Evolutionary conservation across 179 eudicot species (phyloP).

Genomic region (Kewa caespitosa): DNA sequence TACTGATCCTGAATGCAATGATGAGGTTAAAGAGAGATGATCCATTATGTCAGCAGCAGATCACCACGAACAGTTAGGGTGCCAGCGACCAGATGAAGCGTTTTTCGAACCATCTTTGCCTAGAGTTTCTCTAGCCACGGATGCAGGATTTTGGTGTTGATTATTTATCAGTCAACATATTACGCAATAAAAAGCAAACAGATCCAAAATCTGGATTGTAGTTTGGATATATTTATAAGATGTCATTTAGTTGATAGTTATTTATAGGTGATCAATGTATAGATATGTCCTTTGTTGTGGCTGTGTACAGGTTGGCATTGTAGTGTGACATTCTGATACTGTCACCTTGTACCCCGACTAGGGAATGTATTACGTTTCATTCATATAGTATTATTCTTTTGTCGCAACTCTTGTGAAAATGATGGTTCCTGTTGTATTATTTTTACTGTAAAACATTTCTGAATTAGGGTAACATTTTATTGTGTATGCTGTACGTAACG

Average conservation of each 20-base stretch:
- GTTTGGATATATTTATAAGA: background rate
- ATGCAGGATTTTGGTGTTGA: background rate
- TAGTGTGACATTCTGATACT: background rate
- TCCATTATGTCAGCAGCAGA: background rate
- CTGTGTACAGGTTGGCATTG: background rate
- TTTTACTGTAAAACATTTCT: no score
- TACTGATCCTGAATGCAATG: no score
- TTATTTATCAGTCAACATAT: background rate
- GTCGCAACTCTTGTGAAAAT: background rate
- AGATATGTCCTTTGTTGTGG: background rate
- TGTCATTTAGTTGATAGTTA: background rate
- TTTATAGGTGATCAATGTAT: conserved; percentile 1
- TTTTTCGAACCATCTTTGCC: background rate
- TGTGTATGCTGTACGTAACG: no score
- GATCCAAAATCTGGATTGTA: background rate
- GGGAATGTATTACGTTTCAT: background rate
- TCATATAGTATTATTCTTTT: background rate
- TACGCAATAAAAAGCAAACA: background rate
- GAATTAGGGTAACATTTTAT: no score
- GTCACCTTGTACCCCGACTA: background rate
- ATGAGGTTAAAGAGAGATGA: no score
- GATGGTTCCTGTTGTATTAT: no score
- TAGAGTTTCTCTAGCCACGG: background rate
- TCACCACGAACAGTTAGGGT: background rate
- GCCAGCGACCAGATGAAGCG: background rate